Percentiles rank a stretch among this genome's conserved stretches.
Evolutionary conservation across 1,284 basidiomycete species (phyloP).

Genomic region (Phaffia rhodozyma): DNA sequence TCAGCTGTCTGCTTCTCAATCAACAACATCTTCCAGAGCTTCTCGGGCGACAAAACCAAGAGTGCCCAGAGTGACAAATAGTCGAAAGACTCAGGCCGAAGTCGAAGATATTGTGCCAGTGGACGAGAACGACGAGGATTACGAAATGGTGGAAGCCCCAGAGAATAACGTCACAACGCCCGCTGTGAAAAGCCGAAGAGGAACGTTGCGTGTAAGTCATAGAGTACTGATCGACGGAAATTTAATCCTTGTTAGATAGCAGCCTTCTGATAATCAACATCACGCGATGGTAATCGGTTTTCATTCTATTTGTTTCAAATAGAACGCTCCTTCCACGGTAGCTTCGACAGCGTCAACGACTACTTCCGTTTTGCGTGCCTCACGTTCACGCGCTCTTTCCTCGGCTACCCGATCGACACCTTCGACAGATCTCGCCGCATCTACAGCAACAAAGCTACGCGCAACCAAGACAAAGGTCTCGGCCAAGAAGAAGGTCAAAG

Average conservation of each 20-base stretch:
- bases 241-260: too few relatives aligned
- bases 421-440: not conserved
- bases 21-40: not conserved
- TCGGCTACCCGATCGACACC: too few relatives aligned
- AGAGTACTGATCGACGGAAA: not conserved
- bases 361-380: not conserved
- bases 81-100: not conserved
- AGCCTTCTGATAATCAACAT: not conserved
- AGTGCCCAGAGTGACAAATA: too few relatives aligned
- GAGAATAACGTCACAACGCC: not conserved
- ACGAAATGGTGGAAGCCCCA: slow-evolving; percentile 12
- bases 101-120: not conserved
- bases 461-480: not conserved
- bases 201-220: not conserved
- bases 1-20: not conserved
- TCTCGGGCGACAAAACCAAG: not conserved
- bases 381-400: too few relatives aligned
- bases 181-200: not conserved
- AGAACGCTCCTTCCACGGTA: slow-evolving; percentile 1
- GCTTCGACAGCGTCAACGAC: slow-evolving; percentile 1
- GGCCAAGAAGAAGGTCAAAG: too few relatives aligned
- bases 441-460: not conserved
- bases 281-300: not conserved
- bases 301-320: too few relatives aligned
- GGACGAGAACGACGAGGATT: slow-evolving; percentile 2